A percentile compares a stretch with the other conserved stretches of the same genome.
Conservation (phyloP, 2,329 filamentous ascomycete genomes). For the Samsoniella hepiali region DNA sequence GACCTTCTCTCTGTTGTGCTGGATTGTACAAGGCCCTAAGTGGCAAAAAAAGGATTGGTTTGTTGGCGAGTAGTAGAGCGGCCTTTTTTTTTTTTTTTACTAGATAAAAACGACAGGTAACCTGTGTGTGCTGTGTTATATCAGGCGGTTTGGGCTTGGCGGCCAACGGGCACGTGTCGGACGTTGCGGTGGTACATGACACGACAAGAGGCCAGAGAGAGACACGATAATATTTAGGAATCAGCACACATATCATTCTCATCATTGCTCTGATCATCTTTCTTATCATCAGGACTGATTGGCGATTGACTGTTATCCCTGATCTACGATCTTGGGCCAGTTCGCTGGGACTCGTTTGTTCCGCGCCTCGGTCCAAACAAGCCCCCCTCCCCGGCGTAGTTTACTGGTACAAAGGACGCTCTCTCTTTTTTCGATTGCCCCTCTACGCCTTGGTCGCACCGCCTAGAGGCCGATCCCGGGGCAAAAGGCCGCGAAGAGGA, state of each 20-base stretch:
- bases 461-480: conserved; percentile 15
- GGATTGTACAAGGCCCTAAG: neutral
- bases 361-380: neutral
- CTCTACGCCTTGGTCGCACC: neutral
- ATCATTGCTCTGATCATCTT: neutral
- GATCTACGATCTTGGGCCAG: too few relatives aligned
- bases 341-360: neutral
- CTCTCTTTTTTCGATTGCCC: neutral
- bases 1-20: neutral
- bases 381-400: neutral
- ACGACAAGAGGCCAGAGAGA: neutral
- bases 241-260: too few relatives aligned
- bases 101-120: neutral
- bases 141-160: neutral
- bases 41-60: neutral
- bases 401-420: too few relatives aligned
- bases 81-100: too few relatives aligned
- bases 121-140: neutral
- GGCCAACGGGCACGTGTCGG: neutral
- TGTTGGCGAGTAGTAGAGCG: too few relatives aligned
- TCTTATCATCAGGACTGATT: neutral
- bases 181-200: neutral
- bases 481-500: neutral
- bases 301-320: too few relatives aligned
- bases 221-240: neutral